Conservation (phyloP, 2,329 filamentous ascomycete genomes). For the Alternaria hordeiaustralica region DNA sequence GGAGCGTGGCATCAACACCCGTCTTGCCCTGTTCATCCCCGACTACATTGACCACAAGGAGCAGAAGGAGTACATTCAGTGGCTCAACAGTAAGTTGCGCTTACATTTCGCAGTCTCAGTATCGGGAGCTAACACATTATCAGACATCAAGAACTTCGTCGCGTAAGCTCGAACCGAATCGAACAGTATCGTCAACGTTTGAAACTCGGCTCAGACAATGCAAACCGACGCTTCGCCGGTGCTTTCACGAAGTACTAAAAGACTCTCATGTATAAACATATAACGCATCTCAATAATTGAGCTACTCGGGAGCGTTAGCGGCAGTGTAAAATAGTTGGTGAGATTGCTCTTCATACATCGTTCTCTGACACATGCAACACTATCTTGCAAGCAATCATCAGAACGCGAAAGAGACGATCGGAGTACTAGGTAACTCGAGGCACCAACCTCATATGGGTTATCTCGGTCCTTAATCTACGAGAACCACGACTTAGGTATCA, state of each 20-base stretch:
- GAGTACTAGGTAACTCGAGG: neutral
- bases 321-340: slow-evolving; percentile 37
- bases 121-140: slow-evolving; percentile 23
- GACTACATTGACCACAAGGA: slow-evolving; percentile 99
- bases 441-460: neutral
- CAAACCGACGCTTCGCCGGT: slow-evolving; percentile 5
- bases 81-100: slow-evolving; percentile 68
- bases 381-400: neutral
- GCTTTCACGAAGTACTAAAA: neutral
- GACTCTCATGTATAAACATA: slow-evolving; percentile 26
- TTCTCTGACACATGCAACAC: neutral
- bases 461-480: neutral
- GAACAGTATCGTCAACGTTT: neutral
- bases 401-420: neutral
- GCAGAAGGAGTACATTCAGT: slow-evolving; percentile 93
- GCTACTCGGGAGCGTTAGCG: slow-evolving; percentile 18
- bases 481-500: slow-evolving; percentile 17
- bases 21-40: slow-evolving; percentile 86
- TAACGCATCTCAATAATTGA: slow-evolving; percentile 18
- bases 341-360: slow-evolving; percentile 1
- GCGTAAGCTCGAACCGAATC: slow-evolving; percentile 53
- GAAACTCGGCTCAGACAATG: neutral
- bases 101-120: neutral
- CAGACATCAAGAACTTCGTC: slow-evolving; percentile 83
- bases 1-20: slow-evolving; percentile 88